Evolutionary conservation across 2,329 filamentous ascomycete genomes (phyloP).

Genomic region (Pseudogymnoascus sp.): DNA sequence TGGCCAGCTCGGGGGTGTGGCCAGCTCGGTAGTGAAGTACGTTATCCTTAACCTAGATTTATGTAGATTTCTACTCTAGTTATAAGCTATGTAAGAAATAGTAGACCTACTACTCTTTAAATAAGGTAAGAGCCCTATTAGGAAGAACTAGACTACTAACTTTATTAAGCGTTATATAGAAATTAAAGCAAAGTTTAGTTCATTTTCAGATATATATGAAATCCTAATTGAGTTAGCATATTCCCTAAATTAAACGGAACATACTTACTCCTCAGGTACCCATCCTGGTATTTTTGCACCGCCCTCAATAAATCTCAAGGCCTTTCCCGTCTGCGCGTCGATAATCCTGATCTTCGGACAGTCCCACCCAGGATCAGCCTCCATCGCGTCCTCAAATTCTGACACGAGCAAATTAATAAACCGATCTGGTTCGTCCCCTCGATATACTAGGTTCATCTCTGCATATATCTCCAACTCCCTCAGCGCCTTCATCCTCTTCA

Average conservation of each 20-base stretch:
- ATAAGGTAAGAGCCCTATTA: too few relatives aligned
- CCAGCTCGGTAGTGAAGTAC: too few relatives aligned
- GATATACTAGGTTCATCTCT: neutral
- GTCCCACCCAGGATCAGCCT: conserved; percentile 19
- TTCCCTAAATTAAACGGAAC: neutral
- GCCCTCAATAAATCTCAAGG: conserved; percentile 14
- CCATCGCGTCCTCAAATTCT: conserved; percentile 19
- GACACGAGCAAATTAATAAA: conserved; percentile 13
- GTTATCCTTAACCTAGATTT: too few relatives aligned
- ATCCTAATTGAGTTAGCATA: neutral
- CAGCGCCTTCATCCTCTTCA: conserved; percentile 21
- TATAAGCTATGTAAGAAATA: too few relatives aligned
- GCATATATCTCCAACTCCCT: conserved; percentile 18
- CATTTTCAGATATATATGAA: neutral
- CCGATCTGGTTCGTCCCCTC: conserved; percentile 9
- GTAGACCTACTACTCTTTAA: too few relatives aligned
- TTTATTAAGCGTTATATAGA: too few relatives aligned
- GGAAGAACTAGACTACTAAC: too few relatives aligned
- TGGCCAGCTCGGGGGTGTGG: too few relatives aligned
- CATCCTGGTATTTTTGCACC: conserved; percentile 20
- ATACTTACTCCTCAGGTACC: conserved; percentile 14
- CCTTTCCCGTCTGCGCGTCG: conserved; percentile 13
- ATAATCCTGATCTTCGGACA: conserved; percentile 22
- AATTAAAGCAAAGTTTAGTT: too few relatives aligned
- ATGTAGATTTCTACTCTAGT: too few relatives aligned